Base-by-base conservation (phyloP, 2,329 filamentous ascomycete species). In the Xylaria sp. region DNA sequence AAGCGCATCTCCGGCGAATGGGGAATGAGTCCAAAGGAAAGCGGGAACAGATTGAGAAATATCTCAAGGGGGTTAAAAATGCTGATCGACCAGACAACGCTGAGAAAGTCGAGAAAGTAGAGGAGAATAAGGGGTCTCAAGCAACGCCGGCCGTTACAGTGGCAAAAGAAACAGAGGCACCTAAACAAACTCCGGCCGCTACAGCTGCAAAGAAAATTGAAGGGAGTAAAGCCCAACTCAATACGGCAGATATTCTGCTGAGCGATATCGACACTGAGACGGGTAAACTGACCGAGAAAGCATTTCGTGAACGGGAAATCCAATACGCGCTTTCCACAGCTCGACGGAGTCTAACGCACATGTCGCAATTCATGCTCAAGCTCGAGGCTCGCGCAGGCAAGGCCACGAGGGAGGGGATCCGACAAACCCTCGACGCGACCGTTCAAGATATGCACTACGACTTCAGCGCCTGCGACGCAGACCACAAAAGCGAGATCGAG, bases 311-410 rank as follows among this genome's bases (percentile, higher is more conserved):
- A 4, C 68, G 63, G 18, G 70, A 75, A 9, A 46, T 73, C 13
- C 59, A 67, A 18, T 61, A 74, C 23, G 65, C 71, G 1, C 58
- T 77, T 7, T 70, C 72, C 0, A 68, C 70, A 1, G 65, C 73
- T 3, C 70, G 72, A 6, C 68, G 66, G 6, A 77, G 74, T 52
- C 65, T 79, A 10, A 77, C 75, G 1, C 71, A 70, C 18, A 62
- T 75, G 6, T 75, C 74, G 0, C 76, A 79, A 61, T 77, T 75
- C 57, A 34, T 78, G n/a, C 70, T 79, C 1, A 79, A 79, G 60
- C 64, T 78, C 15, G 76, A 79, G 60, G 75, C 71, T 10, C 74
- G 76, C 18, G 68, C 75, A 9, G 72, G 73, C 8, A 76, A 76
- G 32, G 65, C 73, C 5, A 74, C 74, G 12, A 78, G 78, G 9